These are phyloP conservation scores for Zygoascus tannicola DNA, from an alignment of 805 yeast species.

Conservation along the genomic window DNA sequence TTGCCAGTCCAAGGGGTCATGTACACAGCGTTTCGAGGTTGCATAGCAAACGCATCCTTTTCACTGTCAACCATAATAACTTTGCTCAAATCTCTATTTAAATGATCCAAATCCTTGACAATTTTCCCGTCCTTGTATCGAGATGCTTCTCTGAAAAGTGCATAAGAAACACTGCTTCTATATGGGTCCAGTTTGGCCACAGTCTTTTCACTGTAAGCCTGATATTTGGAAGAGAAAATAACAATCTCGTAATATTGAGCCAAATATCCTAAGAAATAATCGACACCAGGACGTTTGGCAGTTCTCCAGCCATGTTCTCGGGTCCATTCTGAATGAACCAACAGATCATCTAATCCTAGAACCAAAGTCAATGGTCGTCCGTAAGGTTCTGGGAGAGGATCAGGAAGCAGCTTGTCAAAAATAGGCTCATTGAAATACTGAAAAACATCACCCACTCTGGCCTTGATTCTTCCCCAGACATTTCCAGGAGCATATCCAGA, in stretches of 20 bases:
- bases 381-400: conserved; percentile 83
- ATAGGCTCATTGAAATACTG: conserved; percentile 89
- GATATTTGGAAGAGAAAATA: conserved; percentile 74
- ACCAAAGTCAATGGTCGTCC: conserved; percentile 89
- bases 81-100: conserved; percentile 85
- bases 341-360: conserved; percentile 76
- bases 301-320: conserved; percentile 94
- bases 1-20: conserved; percentile 80
- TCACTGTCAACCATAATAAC: conserved; percentile 73
- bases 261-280: conserved; percentile 88
- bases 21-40: conserved; percentile 91
- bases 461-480: conserved; percentile 59
- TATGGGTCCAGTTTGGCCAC: conserved; percentile 88
- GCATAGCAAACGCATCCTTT: conserved; percentile 61
- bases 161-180: conserved; percentile 79
- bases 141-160: conserved; percentile 85
- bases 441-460: conserved; percentile 66
- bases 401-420: conserved; percentile 86
- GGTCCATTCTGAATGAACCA: conserved; percentile 89
- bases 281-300: conserved; percentile 97
- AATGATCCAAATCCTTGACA: conserved; percentile 78
- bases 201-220: conserved; percentile 75
- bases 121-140: conserved; percentile 80
- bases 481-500: conserved; percentile 61
- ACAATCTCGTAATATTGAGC: conserved; percentile 96